These are phyloP conservation scores for Phaeotremella skinneri DNA, from an alignment of 768 basidiomycete genomes.

Conservation along the genomic window DNA sequence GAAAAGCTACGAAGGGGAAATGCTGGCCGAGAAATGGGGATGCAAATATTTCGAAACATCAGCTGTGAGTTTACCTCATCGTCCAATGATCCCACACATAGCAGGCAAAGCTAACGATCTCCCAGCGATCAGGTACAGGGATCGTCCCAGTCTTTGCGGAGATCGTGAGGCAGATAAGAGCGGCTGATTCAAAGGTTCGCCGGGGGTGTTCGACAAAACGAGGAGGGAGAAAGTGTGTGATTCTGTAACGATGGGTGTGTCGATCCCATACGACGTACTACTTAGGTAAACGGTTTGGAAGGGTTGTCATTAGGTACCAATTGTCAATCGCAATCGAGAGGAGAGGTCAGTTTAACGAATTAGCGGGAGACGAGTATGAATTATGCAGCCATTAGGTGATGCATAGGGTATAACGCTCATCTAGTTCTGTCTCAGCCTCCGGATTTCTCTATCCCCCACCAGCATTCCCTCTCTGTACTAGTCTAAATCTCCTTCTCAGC, in stretches of 20 bases:
- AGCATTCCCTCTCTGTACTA: not conserved
- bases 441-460: not conserved
- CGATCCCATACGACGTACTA: not conserved
- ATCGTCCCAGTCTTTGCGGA: slow-evolving; percentile 14
- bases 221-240: slow-evolving; percentile 18
- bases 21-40: slow-evolving; percentile 23
- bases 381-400: no score
- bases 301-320: no score
- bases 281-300: no score
- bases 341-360: no score
- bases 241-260: slow-evolving; percentile 7
- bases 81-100: not conserved
- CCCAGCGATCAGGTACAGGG: slow-evolving; percentile 14
- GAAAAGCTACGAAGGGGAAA: slow-evolving; percentile 50
- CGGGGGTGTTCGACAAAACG: not conserved
- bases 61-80: slow-evolving; percentile 21
- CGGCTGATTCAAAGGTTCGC: not conserved
- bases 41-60: slow-evolving; percentile 35
- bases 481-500: no score
- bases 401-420: no score
- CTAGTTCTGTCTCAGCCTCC: no score
- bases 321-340: no score
- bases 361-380: no score
- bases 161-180: slow-evolving; percentile 19
- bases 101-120: not conserved